phyloP scores from a whole-genome alignment of 2,329 filamentous ascomycete species.

The Alternaria arbusti region DNA sequence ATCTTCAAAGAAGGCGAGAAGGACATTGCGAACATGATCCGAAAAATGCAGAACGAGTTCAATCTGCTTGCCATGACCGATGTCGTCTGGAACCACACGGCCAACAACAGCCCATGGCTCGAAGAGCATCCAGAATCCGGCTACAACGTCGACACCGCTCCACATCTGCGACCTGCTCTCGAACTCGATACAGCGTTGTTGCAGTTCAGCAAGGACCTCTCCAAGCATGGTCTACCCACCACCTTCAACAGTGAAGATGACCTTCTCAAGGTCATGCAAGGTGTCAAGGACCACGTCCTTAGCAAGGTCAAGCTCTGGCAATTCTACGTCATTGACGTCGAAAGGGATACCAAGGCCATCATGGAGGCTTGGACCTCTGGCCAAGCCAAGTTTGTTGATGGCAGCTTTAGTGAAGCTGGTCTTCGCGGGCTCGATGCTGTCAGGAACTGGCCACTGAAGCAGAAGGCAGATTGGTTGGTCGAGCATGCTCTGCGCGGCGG shows the following conservation, averaged over 20 bases:
- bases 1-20: slow-evolving; percentile 85
- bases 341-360: slow-evolving; percentile 71
- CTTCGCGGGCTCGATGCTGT: slow-evolving; percentile 60
- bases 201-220: slow-evolving; percentile 67
- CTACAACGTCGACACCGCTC: slow-evolving; percentile 91
- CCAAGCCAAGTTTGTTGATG: slow-evolving; percentile 61
- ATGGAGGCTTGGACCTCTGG: slow-evolving; percentile 74
- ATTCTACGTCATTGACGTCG: slow-evolving; percentile 85
- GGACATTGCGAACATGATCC: slow-evolving; percentile 78
- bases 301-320: slow-evolving; percentile 85
- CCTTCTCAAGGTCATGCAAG: slow-evolving; percentile 80
- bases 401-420: slow-evolving; percentile 56
- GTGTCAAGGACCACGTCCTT: slow-evolving; percentile 81
- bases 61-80: slow-evolving; percentile 89
- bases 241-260: slow-evolving; percentile 75
- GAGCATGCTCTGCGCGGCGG: slow-evolving; percentile 73
- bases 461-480: slow-evolving; percentile 69
- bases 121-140: slow-evolving; percentile 93
- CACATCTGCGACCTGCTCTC: slow-evolving; percentile 70
- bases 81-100: slow-evolving; percentile 97
- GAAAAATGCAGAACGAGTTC: slow-evolving; percentile 82
- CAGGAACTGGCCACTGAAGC: slow-evolving; percentile 61
- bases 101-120: slow-evolving; percentile 93
- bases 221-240: slow-evolving; percentile 74
- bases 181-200: slow-evolving; percentile 80